A percentile compares a stretch with the other conserved stretches of the same genome.
phyloP scores from a whole-genome alignment of 768 basidiomycete species.

The Kwoniella sp. region DNA sequence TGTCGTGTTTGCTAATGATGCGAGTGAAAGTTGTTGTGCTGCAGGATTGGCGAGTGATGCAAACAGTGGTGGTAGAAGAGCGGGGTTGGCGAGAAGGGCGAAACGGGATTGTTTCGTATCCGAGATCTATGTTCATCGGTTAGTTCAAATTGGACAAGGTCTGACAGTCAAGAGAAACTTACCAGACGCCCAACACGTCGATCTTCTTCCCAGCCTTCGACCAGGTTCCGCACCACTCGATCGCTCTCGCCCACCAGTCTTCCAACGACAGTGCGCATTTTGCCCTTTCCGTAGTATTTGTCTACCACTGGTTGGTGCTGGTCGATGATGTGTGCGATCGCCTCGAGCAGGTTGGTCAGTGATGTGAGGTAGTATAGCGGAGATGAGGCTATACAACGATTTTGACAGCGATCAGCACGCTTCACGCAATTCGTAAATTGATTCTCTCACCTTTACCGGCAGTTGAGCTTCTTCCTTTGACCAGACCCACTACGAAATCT shows the following conservation, averaged over 20 bases:
- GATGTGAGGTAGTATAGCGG: slow-evolving; percentile 87
- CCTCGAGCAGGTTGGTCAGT: slow-evolving; percentile 89
- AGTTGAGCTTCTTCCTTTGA: slow-evolving; percentile 72
- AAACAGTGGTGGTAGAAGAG: slow-evolving; percentile 41
- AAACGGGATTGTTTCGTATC: slow-evolving; percentile 54
- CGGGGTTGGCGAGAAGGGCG: slow-evolving; percentile 44
- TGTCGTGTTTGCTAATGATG: slow-evolving; percentile 40
- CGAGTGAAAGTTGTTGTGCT: slow-evolving; percentile 33
- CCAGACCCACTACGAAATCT: slow-evolving; percentile 86
- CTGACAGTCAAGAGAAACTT: slow-evolving; percentile 12
- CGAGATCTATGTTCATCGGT: slow-evolving; percentile 49
- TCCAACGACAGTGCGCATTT: slow-evolving; percentile 75
- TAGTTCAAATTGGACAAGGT: background rate
- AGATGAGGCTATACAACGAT: slow-evolving; percentile 69
- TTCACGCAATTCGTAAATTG: background rate
- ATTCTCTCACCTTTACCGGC: slow-evolving; percentile 72
- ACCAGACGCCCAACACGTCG: slow-evolving; percentile 68
- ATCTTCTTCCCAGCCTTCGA: slow-evolving; percentile 90
- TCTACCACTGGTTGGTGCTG: slow-evolving; percentile 98
- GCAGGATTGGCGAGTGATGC: slow-evolving; percentile 38
- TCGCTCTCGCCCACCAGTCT: slow-evolving; percentile 84
- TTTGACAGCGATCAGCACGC: too few relatives aligned
- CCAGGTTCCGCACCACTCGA: slow-evolving; percentile 70
- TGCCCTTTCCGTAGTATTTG: slow-evolving; percentile 90
- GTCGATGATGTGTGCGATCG: slow-evolving; percentile 91